These are phyloP conservation scores for Ottelia alismoides DNA, from an alignment of 106 monocot species.

Conservation along the genomic window DNA sequence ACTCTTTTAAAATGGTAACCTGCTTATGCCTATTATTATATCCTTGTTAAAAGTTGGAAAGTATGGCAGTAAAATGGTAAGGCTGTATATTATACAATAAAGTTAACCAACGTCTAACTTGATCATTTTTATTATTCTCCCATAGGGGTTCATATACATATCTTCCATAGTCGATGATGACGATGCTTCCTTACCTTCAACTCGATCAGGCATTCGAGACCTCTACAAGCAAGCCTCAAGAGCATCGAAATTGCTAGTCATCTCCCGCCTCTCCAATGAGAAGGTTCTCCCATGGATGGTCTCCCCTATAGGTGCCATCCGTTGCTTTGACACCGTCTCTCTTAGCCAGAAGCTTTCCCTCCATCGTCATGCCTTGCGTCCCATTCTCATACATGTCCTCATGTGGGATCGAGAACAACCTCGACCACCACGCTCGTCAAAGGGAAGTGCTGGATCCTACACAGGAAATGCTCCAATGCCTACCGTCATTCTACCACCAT, in stretches of 20 bases:
- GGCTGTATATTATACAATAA: no score
- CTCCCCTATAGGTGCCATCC: conserved; percentile 4
- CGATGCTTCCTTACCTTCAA: conserved; percentile 19
- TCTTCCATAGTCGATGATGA: conserved; percentile 50
- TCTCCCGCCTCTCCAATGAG: conserved; percentile 6
- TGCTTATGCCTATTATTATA: no score
- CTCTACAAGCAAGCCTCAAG: conserved; percentile 8
- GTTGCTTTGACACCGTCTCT: conserved; percentile 11
- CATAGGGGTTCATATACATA: conserved; percentile 74
- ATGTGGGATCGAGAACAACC: conserved; percentile 5
- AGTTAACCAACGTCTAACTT: no score
- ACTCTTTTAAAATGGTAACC: no score
- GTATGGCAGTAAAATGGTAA: no score
- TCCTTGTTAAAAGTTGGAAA: no score
- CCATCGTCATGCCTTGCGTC: conserved; percentile 6
- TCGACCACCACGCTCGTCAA: neutral
- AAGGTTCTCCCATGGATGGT: conserved; percentile 15
- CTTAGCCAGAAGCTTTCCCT: conserved; percentile 14
- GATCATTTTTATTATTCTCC: no score
- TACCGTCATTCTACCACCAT: neutral
- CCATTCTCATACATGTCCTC: conserved; percentile 5
- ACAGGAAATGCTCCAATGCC: no score
- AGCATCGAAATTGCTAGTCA: conserved; percentile 5
- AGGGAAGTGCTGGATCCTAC: no score
- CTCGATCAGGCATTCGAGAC: conserved; percentile 7